These are phyloP conservation scores for Lactarius sp. DNA, from an alignment of 768 basidiomycete species.

Conservation along the genomic window DNA sequence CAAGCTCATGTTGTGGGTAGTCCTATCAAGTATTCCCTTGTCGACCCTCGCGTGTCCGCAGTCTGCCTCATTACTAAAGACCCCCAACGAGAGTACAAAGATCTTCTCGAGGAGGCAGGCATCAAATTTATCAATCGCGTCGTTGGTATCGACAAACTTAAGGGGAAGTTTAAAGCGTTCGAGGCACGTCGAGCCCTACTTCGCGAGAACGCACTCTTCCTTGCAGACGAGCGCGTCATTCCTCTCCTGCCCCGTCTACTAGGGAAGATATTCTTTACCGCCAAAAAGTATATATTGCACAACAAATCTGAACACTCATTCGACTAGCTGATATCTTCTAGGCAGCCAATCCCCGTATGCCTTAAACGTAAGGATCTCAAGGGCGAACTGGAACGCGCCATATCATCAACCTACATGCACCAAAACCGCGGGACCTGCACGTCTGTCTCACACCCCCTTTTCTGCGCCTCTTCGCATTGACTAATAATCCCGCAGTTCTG, in stretches of 20 bases:
- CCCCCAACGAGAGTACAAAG: conserved; percentile 94
- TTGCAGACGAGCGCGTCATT: conserved; percentile 88
- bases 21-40: conserved; percentile 72
- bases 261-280: conserved; percentile 87
- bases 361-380: conserved; percentile 87
- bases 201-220: conserved; percentile 87
- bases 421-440: conserved; percentile 91
- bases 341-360: conserved; percentile 94
- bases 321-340: conserved; percentile 31
- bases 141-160: conserved; percentile 86
- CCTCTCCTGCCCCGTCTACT: conserved; percentile 83
- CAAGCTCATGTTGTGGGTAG: conserved; percentile 34
- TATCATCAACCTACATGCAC: conserved; percentile 94
- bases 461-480: neutral
- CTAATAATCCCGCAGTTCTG: conserved; percentile 47
- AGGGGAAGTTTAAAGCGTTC: conserved; percentile 86
- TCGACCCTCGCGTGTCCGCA: conserved; percentile 74
- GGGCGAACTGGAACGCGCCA: conserved; percentile 84
- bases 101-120: conserved; percentile 68
- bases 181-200: conserved; percentile 79
- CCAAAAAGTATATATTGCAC: conserved; percentile 74
- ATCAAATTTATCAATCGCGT: conserved; percentile 91
- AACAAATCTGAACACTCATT: neutral
- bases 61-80: conserved; percentile 94
- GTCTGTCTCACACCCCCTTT: conserved; percentile 44